Percentiles rank a stretch among this genome's conserved stretches.
phyloP scores from a whole-genome alignment of 495 filamentous ascomycete species.

The Elaphomyces granulatus region DNA sequence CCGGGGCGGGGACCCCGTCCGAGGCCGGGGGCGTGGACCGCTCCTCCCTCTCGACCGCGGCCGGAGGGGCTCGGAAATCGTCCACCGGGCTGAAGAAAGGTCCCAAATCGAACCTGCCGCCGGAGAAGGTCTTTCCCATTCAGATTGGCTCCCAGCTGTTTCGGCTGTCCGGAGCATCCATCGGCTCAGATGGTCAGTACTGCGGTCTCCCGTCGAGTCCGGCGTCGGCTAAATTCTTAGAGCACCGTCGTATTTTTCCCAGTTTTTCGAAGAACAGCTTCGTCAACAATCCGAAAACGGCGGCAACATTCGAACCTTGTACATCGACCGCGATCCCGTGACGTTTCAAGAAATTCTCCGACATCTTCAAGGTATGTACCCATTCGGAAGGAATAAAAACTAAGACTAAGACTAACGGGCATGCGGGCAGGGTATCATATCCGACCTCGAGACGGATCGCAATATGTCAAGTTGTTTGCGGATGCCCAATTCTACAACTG shows the following conservation, averaged over 20 bases:
- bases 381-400: background rate
- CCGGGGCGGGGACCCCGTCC: background rate
- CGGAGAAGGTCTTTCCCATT: constrained; percentile 71
- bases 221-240: constrained; percentile 35
- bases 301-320: constrained; percentile 53
- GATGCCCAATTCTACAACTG: constrained; percentile 92
- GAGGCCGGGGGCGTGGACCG: background rate
- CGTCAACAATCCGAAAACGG: constrained; percentile 42
- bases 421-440: constrained; percentile 70
- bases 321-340: constrained; percentile 86
- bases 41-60: background rate
- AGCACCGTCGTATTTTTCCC: constrained; percentile 97
- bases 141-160: constrained; percentile 90
- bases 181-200: constrained; percentile 85
- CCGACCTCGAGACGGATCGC: constrained; percentile 60
- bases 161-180: constrained; percentile 82
- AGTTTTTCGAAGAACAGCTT: constrained; percentile 81
- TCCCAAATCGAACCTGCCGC: constrained; percentile 23
- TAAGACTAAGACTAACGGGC: background rate
- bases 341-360: constrained; percentile 83
- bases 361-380: constrained; percentile 63
- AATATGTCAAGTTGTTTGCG: constrained; percentile 86
- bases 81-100: too few species aligned
- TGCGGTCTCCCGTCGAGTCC: background rate
- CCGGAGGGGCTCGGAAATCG: background rate